phyloP scores from a whole-genome alignment of 495 filamentous ascomycete species.

The Penicillium dipodomyicola region DNA sequence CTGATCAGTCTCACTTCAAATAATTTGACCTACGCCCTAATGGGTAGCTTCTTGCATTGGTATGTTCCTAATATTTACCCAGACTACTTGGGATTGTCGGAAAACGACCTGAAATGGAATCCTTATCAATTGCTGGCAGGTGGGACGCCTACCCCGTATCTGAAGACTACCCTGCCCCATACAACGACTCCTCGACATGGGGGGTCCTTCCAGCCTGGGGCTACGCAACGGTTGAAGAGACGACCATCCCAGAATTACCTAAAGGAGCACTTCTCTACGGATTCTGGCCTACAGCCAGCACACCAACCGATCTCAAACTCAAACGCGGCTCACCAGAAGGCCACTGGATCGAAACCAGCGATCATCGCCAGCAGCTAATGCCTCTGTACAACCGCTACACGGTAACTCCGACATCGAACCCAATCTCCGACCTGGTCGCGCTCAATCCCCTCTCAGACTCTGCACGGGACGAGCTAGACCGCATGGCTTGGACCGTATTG shows the following conservation, averaged over 20 bases:
- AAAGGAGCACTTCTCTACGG: conserved; percentile 33
- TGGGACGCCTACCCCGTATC: conserved; percentile 43
- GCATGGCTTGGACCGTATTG: conserved; percentile 40
- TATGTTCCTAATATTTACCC: conserved; percentile 19
- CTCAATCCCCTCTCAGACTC: neutral
- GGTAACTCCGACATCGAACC: conserved; percentile 14
- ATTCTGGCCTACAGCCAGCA: conserved; percentile 36
- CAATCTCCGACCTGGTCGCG: neutral
- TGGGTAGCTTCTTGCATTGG: conserved; percentile 50
- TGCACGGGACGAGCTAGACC: conserved; percentile 12
- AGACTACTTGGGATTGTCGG: neutral
- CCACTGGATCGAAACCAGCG: conserved; percentile 42
- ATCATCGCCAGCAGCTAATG: conserved; percentile 44
- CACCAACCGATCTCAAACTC: conserved; percentile 28
- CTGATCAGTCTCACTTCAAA: conserved; percentile 53
- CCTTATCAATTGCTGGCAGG: conserved; percentile 11
- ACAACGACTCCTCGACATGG: conserved; percentile 47
- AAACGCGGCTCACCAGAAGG: conserved; percentile 19
- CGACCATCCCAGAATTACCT: conserved; percentile 32
- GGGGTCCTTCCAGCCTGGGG: conserved; percentile 59
- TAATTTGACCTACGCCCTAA: conserved; percentile 53
- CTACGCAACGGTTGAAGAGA: conserved; percentile 50
- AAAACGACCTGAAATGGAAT: neutral
- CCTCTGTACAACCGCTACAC: conserved; percentile 54
- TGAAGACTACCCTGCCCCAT: conserved; percentile 45